These are phyloP conservation scores for Lineolata rhizophorae DNA, from an alignment of 495 filamentous ascomycete genomes.

Conservation along the genomic window DNA sequence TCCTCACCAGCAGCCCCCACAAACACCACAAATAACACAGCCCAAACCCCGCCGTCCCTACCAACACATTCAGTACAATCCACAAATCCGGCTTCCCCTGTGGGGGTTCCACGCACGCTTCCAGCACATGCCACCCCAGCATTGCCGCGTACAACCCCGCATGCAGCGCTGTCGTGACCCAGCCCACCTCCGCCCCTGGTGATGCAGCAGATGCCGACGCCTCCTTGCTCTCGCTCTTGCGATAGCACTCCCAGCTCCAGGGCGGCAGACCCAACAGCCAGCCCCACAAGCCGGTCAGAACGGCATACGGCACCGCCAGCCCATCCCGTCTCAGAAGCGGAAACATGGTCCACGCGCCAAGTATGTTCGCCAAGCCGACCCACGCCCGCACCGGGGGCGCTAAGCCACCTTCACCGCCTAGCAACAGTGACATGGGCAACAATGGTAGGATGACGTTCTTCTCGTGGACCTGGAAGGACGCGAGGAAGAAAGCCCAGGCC, in stretches of 20 bases:
- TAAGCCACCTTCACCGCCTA: slow-evolving; percentile 56
- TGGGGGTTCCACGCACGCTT: slow-evolving; percentile 43
- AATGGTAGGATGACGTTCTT: slow-evolving; percentile 85
- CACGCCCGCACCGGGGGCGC: slow-evolving; percentile 56
- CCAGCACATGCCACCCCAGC: slow-evolving; percentile 56
- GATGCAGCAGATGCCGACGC: slow-evolving; percentile 1
- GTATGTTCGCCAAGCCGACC: slow-evolving; percentile 80
- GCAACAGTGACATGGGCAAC: slow-evolving; percentile 72
- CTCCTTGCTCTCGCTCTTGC: background rate
- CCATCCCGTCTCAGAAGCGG: slow-evolving; percentile 73
- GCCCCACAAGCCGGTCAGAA: slow-evolving; percentile 69
- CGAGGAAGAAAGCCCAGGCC: slow-evolving; percentile 93
- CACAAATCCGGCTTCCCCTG: slow-evolving; percentile 71
- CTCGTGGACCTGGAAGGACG: slow-evolving; percentile 94
- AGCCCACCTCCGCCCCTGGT: slow-evolving; percentile 19
- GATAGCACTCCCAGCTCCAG: slow-evolving; percentile 42
- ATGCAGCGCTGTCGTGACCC: slow-evolving; percentile 45
- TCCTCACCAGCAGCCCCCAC: slow-evolving; percentile 43
- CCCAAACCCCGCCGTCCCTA: slow-evolving; percentile 68
- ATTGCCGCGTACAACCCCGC: slow-evolving; percentile 52
- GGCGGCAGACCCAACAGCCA: slow-evolving; percentile 77
- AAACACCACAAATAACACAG: slow-evolving; percentile 83
- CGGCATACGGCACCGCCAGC: slow-evolving; percentile 60
- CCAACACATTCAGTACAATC: slow-evolving; percentile 70
- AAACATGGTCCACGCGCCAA: slow-evolving; percentile 87